Percentiles rank a stretch among this genome's conserved stretches.
Conservation (phyloP, 2,329 filamentous ascomycete species). For the Xylariaceae sp. region DNA sequence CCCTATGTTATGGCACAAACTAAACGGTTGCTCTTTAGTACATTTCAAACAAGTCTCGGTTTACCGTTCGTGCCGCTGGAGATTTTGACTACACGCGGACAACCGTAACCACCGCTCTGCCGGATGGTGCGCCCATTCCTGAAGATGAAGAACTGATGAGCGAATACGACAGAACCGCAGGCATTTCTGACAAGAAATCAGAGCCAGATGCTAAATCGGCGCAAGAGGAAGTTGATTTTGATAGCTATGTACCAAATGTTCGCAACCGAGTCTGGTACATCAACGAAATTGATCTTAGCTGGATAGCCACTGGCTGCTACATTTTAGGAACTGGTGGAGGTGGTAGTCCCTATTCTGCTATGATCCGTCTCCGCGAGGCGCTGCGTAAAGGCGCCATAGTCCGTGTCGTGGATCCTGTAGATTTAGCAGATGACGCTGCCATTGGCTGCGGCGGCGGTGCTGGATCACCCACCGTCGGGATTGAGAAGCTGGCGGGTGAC, state of each 20-base stretch:
- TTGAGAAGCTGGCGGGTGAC: constrained; percentile 58
- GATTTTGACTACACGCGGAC: constrained; percentile 49
- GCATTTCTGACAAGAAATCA: constrained; percentile 6
- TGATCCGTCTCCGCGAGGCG: constrained; percentile 50
- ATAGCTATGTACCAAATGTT: constrained; percentile 48
- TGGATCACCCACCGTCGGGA: constrained; percentile 58
- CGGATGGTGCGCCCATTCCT: background rate
- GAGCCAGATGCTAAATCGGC: constrained; percentile 12
- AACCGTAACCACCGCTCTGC: constrained; percentile 10
- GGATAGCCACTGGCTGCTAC: constrained; percentile 58
- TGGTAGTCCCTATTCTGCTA: constrained; percentile 51
- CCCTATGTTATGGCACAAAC: background rate
- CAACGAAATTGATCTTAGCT: constrained; percentile 55
- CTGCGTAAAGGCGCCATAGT: constrained; percentile 50
- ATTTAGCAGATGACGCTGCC: constrained; percentile 48
- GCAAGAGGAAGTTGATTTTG: constrained; percentile 25
- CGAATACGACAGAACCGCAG: constrained; percentile 22
- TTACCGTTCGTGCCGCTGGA: constrained; percentile 59
- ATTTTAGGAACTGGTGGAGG: constrained; percentile 62
- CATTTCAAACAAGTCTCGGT: constrained; percentile 51
- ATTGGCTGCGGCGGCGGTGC: constrained; percentile 57
- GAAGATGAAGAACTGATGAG: constrained; percentile 19
- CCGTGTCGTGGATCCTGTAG: constrained; percentile 48
- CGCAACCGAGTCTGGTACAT: constrained; percentile 54
- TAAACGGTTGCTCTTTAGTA: constrained; percentile 34